These are phyloP conservation scores for Vigna hirtella DNA, from an alignment of 306 rosid genomes.

Conservation along the genomic window DNA sequence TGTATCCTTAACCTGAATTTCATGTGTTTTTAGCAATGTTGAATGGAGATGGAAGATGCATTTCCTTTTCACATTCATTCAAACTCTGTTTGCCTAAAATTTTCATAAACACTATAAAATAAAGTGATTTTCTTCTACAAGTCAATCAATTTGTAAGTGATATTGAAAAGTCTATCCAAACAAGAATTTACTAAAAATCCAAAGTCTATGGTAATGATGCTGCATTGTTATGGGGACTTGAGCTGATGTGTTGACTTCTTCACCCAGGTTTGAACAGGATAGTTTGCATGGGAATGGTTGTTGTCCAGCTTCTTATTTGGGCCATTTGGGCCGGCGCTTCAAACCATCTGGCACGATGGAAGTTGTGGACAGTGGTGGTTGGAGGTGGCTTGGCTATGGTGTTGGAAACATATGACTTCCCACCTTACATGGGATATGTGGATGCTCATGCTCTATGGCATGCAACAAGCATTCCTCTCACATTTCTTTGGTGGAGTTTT, in stretches of 20 bases:
- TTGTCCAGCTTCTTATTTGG: conserved; percentile 85
- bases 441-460: conserved; percentile 88
- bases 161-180: background rate
- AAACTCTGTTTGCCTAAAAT: background rate
- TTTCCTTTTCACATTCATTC: background rate
- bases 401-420: conserved; percentile 78
- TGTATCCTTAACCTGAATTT: conserved; percentile 63
- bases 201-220: conserved; percentile 15
- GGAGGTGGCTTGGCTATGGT: conserved; percentile 72
- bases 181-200: background rate
- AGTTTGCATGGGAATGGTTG: conserved; percentile 70
- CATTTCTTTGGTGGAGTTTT: conserved; percentile 95
- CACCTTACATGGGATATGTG: conserved; percentile 86
- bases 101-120: background rate
- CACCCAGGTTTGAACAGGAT: conserved; percentile 74
- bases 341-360: conserved; percentile 71
- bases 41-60: conserved; percentile 1
- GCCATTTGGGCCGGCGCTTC: conserved; percentile 71
- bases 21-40: background rate
- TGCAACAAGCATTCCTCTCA: conserved; percentile 75
- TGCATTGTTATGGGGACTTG: conserved; percentile 27
- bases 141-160: background rate
- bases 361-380: conserved; percentile 71
- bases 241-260: conserved; percentile 41
- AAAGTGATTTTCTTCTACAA: background rate